A percentile compares a stretch with the other conserved stretches of the same genome.
Conservation (phyloP, 1,139 yeast genomes). For the Protomyces arabidopsidicola region DNA sequence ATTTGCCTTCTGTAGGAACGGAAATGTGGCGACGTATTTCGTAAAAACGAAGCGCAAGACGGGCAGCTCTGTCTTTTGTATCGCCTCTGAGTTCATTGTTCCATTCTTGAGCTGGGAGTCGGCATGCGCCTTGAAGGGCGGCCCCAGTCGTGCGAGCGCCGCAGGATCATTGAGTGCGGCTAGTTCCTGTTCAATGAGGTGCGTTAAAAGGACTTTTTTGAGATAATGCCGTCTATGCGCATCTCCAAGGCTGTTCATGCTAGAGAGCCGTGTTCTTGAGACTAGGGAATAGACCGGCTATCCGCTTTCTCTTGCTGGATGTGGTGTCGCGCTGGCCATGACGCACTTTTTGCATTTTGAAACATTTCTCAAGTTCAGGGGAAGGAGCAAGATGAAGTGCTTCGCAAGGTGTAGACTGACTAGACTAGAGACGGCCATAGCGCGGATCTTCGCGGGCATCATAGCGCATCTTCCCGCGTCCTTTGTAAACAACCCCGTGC, state of each 20-base stretch:
- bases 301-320: too few relatives aligned
- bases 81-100: slow-evolving; percentile 4
- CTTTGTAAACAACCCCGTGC: slow-evolving; percentile 14
- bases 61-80: slow-evolving; percentile 49
- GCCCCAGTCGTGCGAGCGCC: slow-evolving; percentile 64
- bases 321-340: background rate
- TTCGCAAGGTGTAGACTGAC: too few relatives aligned
- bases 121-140: slow-evolving; percentile 54
- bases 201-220: slow-evolving; percentile 68
- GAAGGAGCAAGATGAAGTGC: background rate
- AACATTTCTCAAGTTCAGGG: background rate
- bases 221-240: slow-evolving; percentile 66
- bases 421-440: slow-evolving; percentile 4
- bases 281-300: too few relatives aligned
- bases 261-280: background rate
- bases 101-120: background rate
- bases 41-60: slow-evolving; percentile 60
- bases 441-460: background rate
- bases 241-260: slow-evolving; percentile 42
- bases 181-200: slow-evolving; percentile 60
- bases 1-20: slow-evolving; percentile 57
- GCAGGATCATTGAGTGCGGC: slow-evolving; percentile 51
- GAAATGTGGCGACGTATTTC: slow-evolving; percentile 62
- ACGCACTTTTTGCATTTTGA: background rate
- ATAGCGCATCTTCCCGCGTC: slow-evolving; percentile 21